Percentiles rank a stretch among this genome's conserved stretches.
phyloP scores from a whole-genome alignment of 331 rosid genomes.

The Arachis monticola region DNA sequence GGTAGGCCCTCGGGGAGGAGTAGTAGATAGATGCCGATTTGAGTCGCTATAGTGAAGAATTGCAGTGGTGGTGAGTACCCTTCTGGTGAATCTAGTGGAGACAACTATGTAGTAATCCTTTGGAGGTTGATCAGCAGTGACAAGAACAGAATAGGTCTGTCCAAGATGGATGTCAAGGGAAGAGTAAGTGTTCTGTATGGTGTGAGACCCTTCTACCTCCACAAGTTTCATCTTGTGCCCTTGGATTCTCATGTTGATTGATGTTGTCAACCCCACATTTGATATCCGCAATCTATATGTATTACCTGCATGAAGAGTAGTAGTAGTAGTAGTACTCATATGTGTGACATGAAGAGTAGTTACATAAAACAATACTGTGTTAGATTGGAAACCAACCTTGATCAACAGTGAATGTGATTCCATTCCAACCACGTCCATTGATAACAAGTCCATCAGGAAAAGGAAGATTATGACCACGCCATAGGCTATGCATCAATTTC shows the following conservation, averaged over 20 bases:
- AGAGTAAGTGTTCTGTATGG: constrained; percentile 19
- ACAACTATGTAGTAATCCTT: constrained; percentile 33
- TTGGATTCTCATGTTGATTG: constrained; percentile 40
- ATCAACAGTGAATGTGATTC: constrained; percentile 67
- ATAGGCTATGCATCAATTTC: constrained; percentile 53
- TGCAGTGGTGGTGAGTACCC: constrained; percentile 19
- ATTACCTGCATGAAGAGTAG: neutral
- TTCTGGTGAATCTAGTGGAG: constrained; percentile 30
- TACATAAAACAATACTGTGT: neutral
- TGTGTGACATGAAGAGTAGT: neutral
- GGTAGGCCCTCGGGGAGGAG: constrained; percentile 41
- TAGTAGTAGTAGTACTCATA: too few species aligned
- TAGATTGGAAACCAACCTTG: constrained; percentile 46
- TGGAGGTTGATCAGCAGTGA: constrained; percentile 29
- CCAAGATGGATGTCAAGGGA: constrained; percentile 47
- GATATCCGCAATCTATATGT: constrained; percentile 43
- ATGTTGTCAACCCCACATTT: constrained; percentile 41
- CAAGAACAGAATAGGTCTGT: constrained; percentile 38
- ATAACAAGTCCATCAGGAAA: constrained; percentile 68
- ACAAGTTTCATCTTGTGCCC: constrained; percentile 38
- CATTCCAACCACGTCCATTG: constrained; percentile 73
- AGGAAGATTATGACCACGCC: constrained; percentile 64
- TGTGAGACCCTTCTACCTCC: constrained; percentile 45
- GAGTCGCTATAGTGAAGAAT: constrained; percentile 40
- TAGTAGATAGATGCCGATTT: neutral